Percentiles rank a stretch among this genome's conserved stretches.
These are phyloP conservation scores for Aureobasidium melanogenum DNA, from an alignment of 2,329 filamentous ascomycete species.

Conservation along the genomic window DNA sequence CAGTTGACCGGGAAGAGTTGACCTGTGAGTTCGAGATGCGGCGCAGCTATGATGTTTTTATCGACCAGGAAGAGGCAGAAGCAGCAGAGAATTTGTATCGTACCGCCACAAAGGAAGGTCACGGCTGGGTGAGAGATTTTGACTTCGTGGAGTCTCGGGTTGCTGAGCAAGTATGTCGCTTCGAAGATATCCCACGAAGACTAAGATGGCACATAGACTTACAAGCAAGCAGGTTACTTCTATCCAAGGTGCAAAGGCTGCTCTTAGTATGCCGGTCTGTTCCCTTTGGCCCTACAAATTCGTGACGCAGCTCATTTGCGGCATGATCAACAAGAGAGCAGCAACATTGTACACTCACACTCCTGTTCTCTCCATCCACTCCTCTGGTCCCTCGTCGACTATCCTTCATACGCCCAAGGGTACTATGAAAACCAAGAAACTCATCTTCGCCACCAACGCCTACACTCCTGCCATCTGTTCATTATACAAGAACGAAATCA, in stretches of 20 bases:
- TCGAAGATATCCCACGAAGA: too few relatives aligned
- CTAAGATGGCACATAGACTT: neutral
- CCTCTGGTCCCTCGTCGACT: neutral
- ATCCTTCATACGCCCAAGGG: constrained; percentile 18
- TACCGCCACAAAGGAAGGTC: constrained; percentile 17
- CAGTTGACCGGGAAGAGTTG: constrained; percentile 30
- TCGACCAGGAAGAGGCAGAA: constrained; percentile 22
- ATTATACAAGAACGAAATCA: constrained; percentile 23
- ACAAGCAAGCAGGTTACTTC: constrained; percentile 22
- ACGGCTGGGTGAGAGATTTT: neutral
- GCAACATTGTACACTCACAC: constrained; percentile 46
- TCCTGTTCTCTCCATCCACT: constrained; percentile 25
- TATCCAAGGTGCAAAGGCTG: constrained; percentile 35
- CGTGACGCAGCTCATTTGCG: constrained; percentile 36
- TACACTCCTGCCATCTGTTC: constrained; percentile 27
- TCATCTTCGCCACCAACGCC: constrained; percentile 29
- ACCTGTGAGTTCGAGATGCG: constrained; percentile 39
- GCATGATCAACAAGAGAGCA: constrained; percentile 34
- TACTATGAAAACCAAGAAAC: constrained; percentile 15
- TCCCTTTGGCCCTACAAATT: constrained; percentile 34
- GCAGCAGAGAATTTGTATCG: constrained; percentile 24
- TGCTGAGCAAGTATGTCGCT: neutral
- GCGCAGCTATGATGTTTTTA: constrained; percentile 25
- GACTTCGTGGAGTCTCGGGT: neutral
- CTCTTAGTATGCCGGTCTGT: constrained; percentile 38